phyloP scores from a whole-genome alignment of 805 yeast species.

The Myxozyma vanderwaltii region DNA sequence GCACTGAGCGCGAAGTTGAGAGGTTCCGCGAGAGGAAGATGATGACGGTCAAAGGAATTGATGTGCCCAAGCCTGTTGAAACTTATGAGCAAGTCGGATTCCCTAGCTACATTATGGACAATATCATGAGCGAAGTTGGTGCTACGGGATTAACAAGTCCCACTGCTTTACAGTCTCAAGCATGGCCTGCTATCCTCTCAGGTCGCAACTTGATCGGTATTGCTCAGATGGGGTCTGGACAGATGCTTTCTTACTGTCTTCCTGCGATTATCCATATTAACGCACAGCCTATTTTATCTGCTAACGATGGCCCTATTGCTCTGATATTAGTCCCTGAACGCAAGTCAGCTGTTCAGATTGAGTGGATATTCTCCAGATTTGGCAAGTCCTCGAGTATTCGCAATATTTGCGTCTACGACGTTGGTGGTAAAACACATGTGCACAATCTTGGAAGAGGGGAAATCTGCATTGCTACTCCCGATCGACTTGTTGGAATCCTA shows the following conservation, averaged over 20 bases:
- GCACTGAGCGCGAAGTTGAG: constrained; percentile 71
- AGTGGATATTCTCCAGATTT: constrained; percentile 92
- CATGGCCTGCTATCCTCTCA: constrained; percentile 99
- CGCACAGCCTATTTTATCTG: constrained; percentile 90
- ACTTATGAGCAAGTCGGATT: constrained; percentile 95
- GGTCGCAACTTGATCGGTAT: constrained; percentile 99
- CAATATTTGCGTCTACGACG: constrained; percentile 87
- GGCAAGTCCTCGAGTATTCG: constrained; percentile 90
- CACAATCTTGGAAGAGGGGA: too few relatives aligned
- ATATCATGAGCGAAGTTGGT: constrained; percentile 83
- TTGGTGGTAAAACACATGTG: too few relatives aligned
- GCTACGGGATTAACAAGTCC: constrained; percentile 92
- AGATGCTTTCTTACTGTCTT: constrained; percentile 93
- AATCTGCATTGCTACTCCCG: constrained; percentile 97
- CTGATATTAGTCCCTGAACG: constrained; percentile 96
- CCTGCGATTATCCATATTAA: constrained; percentile 93
- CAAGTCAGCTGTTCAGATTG: constrained; percentile 98
- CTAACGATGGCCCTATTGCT: constrained; percentile 97
- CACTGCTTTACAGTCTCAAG: constrained; percentile 97
- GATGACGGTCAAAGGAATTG: constrained; percentile 80
- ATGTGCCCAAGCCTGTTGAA: constrained; percentile 93
- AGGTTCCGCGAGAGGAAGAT: constrained; percentile 79
- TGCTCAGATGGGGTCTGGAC: constrained; percentile 99
- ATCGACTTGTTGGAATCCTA: constrained; percentile 96
- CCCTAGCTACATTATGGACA: too few relatives aligned